Conservation (phyloP, 140 eudicot genomes). For the Bidens hawaiensis region DNA sequence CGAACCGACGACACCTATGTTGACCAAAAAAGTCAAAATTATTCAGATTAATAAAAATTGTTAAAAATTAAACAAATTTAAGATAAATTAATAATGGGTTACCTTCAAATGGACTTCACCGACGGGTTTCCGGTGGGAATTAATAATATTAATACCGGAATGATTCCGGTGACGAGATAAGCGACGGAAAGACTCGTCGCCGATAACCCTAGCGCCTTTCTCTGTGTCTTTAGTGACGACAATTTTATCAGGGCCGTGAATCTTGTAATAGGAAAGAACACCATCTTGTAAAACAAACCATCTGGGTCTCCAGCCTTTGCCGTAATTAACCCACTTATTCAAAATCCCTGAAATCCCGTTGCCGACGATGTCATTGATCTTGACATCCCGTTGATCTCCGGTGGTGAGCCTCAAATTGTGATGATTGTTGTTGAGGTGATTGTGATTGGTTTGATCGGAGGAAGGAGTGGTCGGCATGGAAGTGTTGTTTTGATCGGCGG, state of each 20-base stretch:
- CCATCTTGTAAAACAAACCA: conserved; percentile 96
- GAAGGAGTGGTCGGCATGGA: conserved; percentile 37
- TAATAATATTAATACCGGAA: background rate
- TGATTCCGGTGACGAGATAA: conserved; percentile 30
- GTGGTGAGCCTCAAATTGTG: background rate
- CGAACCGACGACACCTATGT: conserved; percentile 84
- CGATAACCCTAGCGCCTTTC: conserved; percentile 77
- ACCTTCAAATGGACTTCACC: conserved; percentile 99
- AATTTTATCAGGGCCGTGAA: conserved; percentile 88
- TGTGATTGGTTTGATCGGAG: background rate
- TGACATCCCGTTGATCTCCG: conserved; percentile 49
- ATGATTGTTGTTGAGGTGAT: no score
- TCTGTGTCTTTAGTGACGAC: conserved; percentile 51
- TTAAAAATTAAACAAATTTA: no score
- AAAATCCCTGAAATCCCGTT: conserved; percentile 68
- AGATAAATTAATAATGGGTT: no score
- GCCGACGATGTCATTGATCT: conserved; percentile 78
- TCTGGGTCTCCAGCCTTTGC: conserved; percentile 93
- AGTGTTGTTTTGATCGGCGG: conserved; percentile 25
- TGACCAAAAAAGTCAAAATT: no score
- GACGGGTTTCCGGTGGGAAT: conserved; percentile 52
- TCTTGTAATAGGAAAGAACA: conserved; percentile 77
- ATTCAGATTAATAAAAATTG: no score
- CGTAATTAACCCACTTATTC: conserved; percentile 94
- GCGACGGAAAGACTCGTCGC: conserved; percentile 68